These are phyloP conservation scores for Protoeuglena noctilucae DNA, from an alignment of 139 green algal species.

Conservation along the genomic window DNA sequence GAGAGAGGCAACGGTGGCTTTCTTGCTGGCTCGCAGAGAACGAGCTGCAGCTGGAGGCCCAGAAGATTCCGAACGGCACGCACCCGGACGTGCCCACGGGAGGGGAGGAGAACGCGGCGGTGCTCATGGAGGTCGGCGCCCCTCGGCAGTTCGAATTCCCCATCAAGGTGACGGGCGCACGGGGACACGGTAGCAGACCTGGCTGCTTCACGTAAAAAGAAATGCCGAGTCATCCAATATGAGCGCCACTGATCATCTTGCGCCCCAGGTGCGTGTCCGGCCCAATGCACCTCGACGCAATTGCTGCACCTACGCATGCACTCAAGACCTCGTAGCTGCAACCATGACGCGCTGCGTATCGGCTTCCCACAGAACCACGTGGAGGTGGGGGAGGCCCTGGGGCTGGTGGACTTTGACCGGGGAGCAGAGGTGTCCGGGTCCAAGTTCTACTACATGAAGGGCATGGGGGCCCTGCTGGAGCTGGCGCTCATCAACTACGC, in stretches of 20 bases:
- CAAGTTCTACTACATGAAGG: slow-evolving; percentile 94
- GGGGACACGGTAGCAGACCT: no score
- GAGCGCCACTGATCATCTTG: no score
- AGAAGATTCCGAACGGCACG: slow-evolving; percentile 83
- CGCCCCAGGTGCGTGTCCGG: slow-evolving; percentile 7
- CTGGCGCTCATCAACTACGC: slow-evolving; percentile 82
- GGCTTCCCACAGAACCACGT: no score
- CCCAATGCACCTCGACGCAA: slow-evolving; percentile 25
- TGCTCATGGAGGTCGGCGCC: slow-evolving; percentile 24
- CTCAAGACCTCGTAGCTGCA: background rate
- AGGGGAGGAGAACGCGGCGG: slow-evolving; percentile 29
- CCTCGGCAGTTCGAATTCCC: slow-evolving; percentile 53
- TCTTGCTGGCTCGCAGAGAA: slow-evolving; percentile 17
- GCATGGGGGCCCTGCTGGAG: slow-evolving; percentile 82
- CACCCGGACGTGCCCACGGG: slow-evolving; percentile 74
- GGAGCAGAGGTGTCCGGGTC: slow-evolving; percentile 54
- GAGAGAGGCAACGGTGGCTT: slow-evolving; percentile 6
- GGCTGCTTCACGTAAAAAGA: slow-evolving; percentile 5
- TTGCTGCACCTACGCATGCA: slow-evolving; percentile 7
- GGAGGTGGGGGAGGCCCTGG: slow-evolving; percentile 45
- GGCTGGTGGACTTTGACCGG: slow-evolving; percentile 74
- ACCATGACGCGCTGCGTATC: slow-evolving; percentile 10
- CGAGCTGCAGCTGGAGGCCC: slow-evolving; percentile 71
- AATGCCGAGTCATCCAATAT: background rate
- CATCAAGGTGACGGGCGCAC: slow-evolving; percentile 19